Evolutionary conservation across 495 filamentous ascomycete species (phyloP).

Genomic region (Amorphotheca resinae): DNA sequence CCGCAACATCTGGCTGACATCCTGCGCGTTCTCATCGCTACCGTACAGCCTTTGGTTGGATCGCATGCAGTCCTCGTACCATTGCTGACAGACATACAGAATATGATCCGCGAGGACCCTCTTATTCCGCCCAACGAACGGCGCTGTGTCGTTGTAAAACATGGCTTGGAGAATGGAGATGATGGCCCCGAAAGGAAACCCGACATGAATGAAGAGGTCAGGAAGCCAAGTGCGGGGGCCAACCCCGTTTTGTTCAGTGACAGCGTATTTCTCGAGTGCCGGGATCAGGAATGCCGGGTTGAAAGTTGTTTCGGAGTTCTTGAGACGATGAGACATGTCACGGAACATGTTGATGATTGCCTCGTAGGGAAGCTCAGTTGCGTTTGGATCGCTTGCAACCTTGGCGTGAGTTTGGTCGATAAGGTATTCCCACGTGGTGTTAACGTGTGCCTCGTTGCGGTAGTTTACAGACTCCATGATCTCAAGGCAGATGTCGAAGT

Average conservation of each 20-base stretch:
- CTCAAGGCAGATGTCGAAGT: slow-evolving; percentile 82
- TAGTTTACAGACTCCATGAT: slow-evolving; percentile 85
- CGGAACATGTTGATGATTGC: slow-evolving; percentile 60
- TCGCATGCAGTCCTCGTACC: slow-evolving; percentile 49
- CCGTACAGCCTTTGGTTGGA: slow-evolving; percentile 29
- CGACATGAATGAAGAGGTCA: slow-evolving; percentile 64
- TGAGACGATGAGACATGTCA: slow-evolving; percentile 61
- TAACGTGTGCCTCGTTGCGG: slow-evolving; percentile 70
- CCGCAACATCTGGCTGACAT: slow-evolving; percentile 34
- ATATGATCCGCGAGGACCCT: slow-evolving; percentile 49
- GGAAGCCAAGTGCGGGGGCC: slow-evolving; percentile 65
- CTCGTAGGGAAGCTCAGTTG: slow-evolving; percentile 55
- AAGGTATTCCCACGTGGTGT: slow-evolving; percentile 70
- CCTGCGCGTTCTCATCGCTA: slow-evolving; percentile 35
- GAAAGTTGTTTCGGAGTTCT: slow-evolving; percentile 63
- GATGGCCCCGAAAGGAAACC: slow-evolving; percentile 61
- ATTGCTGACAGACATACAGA: slow-evolving; percentile 45
- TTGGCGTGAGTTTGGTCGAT: slow-evolving; percentile 57
- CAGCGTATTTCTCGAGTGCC: slow-evolving; percentile 64
- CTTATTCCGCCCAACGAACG: slow-evolving; percentile 58
- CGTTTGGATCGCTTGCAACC: slow-evolving; percentile 38
- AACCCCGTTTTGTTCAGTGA: slow-evolving; percentile 55
- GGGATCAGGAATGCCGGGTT: slow-evolving; percentile 48
- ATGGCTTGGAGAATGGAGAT: slow-evolving; percentile 67
- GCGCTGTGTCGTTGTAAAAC: slow-evolving; percentile 72